These are phyloP conservation scores for Isabelozyma rhagii DNA, from an alignment of 805 yeast genomes.

Conservation along the genomic window DNA sequence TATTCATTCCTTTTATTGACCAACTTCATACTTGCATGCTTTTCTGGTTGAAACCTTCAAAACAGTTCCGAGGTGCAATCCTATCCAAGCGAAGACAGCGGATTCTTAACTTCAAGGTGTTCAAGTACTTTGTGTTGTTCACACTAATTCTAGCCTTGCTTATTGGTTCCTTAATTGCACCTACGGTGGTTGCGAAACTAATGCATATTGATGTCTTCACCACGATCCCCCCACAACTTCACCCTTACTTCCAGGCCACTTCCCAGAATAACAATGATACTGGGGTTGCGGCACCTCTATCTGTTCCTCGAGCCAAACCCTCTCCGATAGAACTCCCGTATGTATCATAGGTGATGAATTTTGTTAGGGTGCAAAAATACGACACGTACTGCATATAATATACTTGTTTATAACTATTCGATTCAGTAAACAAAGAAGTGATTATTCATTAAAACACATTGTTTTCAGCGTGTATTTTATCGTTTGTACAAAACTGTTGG, in stretches of 20 bases:
- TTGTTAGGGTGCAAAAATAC: not conserved
- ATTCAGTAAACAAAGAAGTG: not conserved
- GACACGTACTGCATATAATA: not conserved
- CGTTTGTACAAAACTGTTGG: too few species aligned
- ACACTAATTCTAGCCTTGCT: constrained; percentile 37
- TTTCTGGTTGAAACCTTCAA: constrained; percentile 46
- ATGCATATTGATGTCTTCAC: not conserved
- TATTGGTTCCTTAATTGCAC: constrained; percentile 42
- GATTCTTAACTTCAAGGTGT: constrained; percentile 20
- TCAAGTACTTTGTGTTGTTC: constrained; percentile 47
- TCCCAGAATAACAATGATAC: constrained; percentile 68
- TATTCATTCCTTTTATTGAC: constrained; percentile 46
- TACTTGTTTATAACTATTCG: not conserved
- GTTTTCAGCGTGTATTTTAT: not conserved
- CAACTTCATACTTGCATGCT: constrained; percentile 47
- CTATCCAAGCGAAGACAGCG: constrained; percentile 37
- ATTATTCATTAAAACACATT: not conserved
- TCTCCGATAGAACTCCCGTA: not conserved
- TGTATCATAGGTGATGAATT: not conserved
- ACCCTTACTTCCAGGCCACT: constrained; percentile 48
- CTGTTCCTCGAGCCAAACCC: constrained; percentile 36
- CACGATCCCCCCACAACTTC: constrained; percentile 15
- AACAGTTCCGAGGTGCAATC: constrained; percentile 35
- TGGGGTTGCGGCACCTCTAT: constrained; percentile 42
- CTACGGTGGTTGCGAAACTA: constrained; percentile 33